Conservation (phyloP, 441 rosid species). For the Sinapis alba region DNA sequence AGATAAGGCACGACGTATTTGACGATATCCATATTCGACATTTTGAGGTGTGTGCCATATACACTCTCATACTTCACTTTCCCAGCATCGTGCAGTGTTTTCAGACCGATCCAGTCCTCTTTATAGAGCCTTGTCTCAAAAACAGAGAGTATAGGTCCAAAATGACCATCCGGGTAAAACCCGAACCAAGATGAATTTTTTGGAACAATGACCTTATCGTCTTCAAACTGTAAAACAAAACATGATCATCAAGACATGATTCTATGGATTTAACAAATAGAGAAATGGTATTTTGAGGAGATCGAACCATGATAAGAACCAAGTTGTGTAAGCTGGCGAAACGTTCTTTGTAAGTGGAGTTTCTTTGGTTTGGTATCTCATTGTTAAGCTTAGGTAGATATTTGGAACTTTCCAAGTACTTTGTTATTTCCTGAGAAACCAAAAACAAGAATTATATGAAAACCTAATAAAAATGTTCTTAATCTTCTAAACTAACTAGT, state of each 20-base stretch:
- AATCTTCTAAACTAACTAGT: not conserved
- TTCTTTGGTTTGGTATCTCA: slow-evolving; percentile 63
- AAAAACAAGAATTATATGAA: not conserved
- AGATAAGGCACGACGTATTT: slow-evolving; percentile 31
- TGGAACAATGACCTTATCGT: slow-evolving; percentile 77
- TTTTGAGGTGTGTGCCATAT: slow-evolving; percentile 18
- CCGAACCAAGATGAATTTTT: slow-evolving; percentile 92
- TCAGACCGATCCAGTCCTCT: slow-evolving; percentile 40
- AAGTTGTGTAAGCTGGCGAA: slow-evolving; percentile 73
- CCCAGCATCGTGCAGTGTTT: slow-evolving; percentile 20
- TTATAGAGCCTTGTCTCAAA: slow-evolving; percentile 43
- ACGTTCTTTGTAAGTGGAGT: slow-evolving; percentile 70
- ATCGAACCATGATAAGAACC: slow-evolving; percentile 71
- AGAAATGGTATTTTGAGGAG: not conserved
- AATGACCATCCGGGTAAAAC: slow-evolving; percentile 77
- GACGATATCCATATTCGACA: slow-evolving; percentile 14
- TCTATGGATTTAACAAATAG: not conserved
- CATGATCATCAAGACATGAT: not conserved
- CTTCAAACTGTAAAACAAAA: slow-evolving; percentile 53
- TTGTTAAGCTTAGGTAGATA: slow-evolving; percentile 90
- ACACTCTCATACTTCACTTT: slow-evolving; percentile 36
- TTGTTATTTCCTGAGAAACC: slow-evolving; percentile 47
- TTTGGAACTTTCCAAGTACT: slow-evolving; percentile 60
- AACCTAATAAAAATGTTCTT: not conserved
- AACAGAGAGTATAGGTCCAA: slow-evolving; percentile 51